Percentiles rank a stretch among this genome's conserved stretches.
These are phyloP conservation scores for Garcia nutans DNA, from an alignment of 345 rosid species.

Conservation along the genomic window DNA sequence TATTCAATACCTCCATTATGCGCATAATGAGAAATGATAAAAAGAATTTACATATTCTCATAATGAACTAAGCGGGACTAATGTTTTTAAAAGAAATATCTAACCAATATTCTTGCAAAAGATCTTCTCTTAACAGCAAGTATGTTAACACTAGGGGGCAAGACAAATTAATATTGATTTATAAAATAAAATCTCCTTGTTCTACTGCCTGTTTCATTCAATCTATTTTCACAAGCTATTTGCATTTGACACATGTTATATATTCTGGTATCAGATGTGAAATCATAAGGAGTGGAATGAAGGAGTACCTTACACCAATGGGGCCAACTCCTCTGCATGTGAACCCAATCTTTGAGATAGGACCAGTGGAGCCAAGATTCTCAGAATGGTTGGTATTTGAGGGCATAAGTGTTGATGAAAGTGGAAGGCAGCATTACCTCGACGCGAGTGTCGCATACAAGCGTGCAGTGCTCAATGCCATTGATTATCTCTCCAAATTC, in stretches of 20 bases:
- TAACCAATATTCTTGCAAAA: not conserved
- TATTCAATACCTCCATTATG: constrained; percentile 1
- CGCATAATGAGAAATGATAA: constrained; percentile 1
- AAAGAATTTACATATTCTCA: not conserved
- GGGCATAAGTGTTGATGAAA: constrained; percentile 86
- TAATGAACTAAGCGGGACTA: not conserved
- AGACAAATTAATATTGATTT: too few relatives aligned
- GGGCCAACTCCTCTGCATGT: constrained; percentile 89
- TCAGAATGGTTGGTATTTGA: constrained; percentile 95
- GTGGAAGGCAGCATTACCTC: constrained; percentile 78
- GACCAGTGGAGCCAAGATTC: constrained; percentile 91
- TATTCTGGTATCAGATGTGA: constrained; percentile 51
- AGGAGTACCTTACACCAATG: constrained; percentile 95
- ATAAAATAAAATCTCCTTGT: too few relatives aligned
- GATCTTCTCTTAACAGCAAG: too few relatives aligned
- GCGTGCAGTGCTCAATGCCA: constrained; percentile 86
- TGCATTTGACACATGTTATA: too few relatives aligned
- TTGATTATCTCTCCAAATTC: constrained; percentile 80
- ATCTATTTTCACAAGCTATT: not conserved
- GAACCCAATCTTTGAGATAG: constrained; percentile 87
- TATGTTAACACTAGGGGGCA: too few relatives aligned
- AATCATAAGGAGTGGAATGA: constrained; percentile 80
- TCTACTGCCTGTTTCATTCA: not conserved
- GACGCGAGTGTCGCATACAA: constrained; percentile 89
- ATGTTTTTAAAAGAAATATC: not conserved